Base-by-base conservation (phyloP, 768 basidiomycete species). In the Termitomyces sp. region DNA sequence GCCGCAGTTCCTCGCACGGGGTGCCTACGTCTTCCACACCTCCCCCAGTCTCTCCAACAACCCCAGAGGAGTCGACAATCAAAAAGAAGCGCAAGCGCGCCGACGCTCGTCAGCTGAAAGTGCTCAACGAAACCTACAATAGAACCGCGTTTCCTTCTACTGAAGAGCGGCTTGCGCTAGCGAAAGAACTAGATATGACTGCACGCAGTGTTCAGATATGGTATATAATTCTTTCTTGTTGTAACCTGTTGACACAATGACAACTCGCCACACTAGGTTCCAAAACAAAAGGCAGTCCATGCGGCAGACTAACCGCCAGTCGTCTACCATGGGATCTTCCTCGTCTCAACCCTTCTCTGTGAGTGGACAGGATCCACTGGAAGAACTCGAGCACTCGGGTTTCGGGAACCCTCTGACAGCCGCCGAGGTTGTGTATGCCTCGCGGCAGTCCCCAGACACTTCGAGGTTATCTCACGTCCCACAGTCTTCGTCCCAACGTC, bases 1-100 rank as follows among this genome's bases (percentile, higher is more conserved):
- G 75, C 67, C 63, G 74, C 64, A 63, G 68, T 66, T 55, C 74
- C 60, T 69, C 74, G 35, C 75, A 73, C 32, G 28, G 23, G 10
- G 66, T 71, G 23, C 64, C 72, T 3, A 69, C 77, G n/a, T 73
- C 78, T n/a, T 77, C 79, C 60, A 74, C 84, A 23, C 82, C 77
- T 35, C 75, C 79, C 17, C 77, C 79, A 21, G 67, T 78, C 47
- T 77, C 79, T 0, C 79, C 79, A 19, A 74, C 70, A 32, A 70
- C 77, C 37, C 67, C 75, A 34, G 82, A 88, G 54, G 85, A 86
- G 60, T 81, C 87, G n/a, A 75, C 80, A 41, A 84, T 91, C 63
- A 93, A 92, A 77, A 91, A 91, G 77, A 92, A 92, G 72, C 82
- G 90, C 69, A 90, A 89, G 76, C 84, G 90, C 56, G 91, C 90